Base-by-base conservation (phyloP, 1,284 basidiomycete genomes). In the Coniophora puteana region DNA sequence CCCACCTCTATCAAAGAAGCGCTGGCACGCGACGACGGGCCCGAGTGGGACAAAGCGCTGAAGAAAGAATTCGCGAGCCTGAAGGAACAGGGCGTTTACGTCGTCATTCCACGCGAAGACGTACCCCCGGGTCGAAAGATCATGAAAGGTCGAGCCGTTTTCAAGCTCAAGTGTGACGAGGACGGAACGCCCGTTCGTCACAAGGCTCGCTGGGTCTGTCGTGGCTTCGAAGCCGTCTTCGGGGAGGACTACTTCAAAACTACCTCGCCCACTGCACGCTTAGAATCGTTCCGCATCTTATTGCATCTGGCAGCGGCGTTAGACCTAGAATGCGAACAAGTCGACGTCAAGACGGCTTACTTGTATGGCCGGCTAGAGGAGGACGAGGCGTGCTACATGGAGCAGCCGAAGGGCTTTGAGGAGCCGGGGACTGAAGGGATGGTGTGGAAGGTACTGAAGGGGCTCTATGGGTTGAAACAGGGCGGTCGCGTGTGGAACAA, bases 51-150 rank as follows among this genome's bases (percentile, higher is more conserved):
- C 1, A 40, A 22, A 1, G 59, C 42, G 3, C 51, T 45, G 20
- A 11, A 43, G 4, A 53, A 59, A 8, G 57, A 64, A 34, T 27
- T 55, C 1, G 25, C 45, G 3, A 47, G 47, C 0, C 39, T 62
- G 1, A 41, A 46, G 3, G 48, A 55, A 4, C 52, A 59, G 46
- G 48, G 53, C 1, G 59, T 62, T 1, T 68, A 57, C 37, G 42
- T 50, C 11, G 53, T 66, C 1, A 45, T 65, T 3, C 54, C 56
- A 1, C 47, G 44, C 3, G 45, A 47, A 1, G 24, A 44, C 13
- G 33, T 35, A 5, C 33, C 33, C 8, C 17, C n/a, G 8, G 33
- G 33, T 10, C 21, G 33, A 5, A 18, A 35, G n/a, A 35, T 35
- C 17, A 35, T 35, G 33, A 13, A 23, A 13, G 33, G 33, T 5